Evolutionary conservation across 1,284 basidiomycete genomes (phyloP).

Genomic region (Puccinia polysora): DNA sequence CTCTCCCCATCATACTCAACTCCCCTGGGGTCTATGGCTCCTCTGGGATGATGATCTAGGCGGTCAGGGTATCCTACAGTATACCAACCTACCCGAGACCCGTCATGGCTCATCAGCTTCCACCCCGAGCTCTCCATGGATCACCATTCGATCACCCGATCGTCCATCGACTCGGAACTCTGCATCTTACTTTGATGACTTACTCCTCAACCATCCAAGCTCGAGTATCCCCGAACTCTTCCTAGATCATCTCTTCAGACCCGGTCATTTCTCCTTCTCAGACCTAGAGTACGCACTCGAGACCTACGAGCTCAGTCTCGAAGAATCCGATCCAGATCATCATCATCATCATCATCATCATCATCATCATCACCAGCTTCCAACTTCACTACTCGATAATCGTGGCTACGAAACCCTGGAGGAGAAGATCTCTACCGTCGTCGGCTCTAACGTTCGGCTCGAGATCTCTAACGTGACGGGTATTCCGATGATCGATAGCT

Average conservation of each 20-base stretch:
- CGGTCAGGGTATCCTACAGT: conserved; percentile 46
- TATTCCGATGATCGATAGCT: conserved; percentile 68
- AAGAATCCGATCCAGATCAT: conserved; percentile 51
- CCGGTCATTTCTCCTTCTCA: conserved; percentile 75
- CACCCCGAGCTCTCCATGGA: conserved; percentile 35
- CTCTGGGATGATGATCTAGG: conserved; percentile 54
- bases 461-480: conserved; percentile 72
- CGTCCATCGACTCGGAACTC: conserved; percentile 63
- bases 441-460: conserved; percentile 74
- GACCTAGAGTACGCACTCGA: conserved; percentile 74
- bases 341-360: conserved; percentile 57
- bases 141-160: conserved; percentile 58
- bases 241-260: conserved; percentile 72
- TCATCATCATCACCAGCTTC: conserved; percentile 54
- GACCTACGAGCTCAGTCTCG: conserved; percentile 68
- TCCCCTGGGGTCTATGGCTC: conserved; percentile 54
- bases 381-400: conserved; percentile 49
- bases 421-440: conserved; percentile 73
- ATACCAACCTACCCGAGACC: conserved; percentile 40
- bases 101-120: conserved; percentile 45
- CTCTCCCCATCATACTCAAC: conserved; percentile 42
- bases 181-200: conserved; percentile 71
- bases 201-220: conserved; percentile 62
- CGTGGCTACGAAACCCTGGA: conserved; percentile 62
- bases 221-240: conserved; percentile 63